A percentile compares a stretch with the other conserved stretches of the same genome.
These are phyloP conservation scores for Thymus quinquecostatus DNA, from an alignment of 257 asterid genomes.

Conservation along the genomic window DNA sequence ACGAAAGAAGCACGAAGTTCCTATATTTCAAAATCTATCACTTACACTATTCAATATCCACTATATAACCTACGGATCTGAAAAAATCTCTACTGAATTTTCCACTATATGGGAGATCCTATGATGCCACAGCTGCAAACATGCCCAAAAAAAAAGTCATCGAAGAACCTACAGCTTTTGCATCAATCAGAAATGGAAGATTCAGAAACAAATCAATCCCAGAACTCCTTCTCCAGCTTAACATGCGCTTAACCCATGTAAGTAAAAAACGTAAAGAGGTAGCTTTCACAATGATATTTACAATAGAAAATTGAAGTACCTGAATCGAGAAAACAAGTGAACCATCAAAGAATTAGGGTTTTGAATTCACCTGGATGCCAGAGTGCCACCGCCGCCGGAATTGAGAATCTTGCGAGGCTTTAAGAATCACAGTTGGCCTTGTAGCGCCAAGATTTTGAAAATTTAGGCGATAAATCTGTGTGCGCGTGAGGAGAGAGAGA, in stretches of 20 bases:
- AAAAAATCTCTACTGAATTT: background rate
- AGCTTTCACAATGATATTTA: background rate
- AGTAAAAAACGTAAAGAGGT: background rate
- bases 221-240: conserved; percentile 1
- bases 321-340: conserved; percentile 6
- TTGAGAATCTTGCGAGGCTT: conserved; percentile 29
- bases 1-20: conserved; percentile 15
- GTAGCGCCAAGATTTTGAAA: conserved; percentile 34
- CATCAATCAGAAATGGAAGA: conserved; percentile 15
- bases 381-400: conserved; percentile 15
- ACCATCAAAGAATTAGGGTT: conserved; percentile 38
- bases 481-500: background rate
- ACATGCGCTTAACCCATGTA: background rate
- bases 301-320: conserved; percentile 2
- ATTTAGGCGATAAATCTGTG: conserved; percentile 15
- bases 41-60: conserved; percentile 10
- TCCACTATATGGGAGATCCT: background rate
- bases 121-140: conserved; percentile 12
- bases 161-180: conserved; percentile 20
- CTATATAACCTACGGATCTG: background rate
- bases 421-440: conserved; percentile 10
- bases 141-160: background rate
- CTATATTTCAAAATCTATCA: conserved; percentile 13
- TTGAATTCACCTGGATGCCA: conserved; percentile 34
- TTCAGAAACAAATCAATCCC: conserved; percentile 17